Conservation (phyloP, 305 asterid genomes). For the Fraxinus platypoda region DNA sequence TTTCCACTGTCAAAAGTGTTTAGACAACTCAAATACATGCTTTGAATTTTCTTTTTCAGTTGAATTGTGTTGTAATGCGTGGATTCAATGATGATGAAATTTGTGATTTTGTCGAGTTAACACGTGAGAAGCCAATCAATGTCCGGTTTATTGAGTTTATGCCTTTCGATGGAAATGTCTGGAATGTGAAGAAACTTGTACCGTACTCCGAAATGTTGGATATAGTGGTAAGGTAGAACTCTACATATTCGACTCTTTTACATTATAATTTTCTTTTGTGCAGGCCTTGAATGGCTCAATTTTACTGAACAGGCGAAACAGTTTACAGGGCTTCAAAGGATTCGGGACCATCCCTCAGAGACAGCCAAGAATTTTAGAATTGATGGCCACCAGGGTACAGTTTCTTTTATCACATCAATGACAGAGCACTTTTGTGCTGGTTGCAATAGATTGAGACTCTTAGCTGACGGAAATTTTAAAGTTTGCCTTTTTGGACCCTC, state of each 20-base stretch:
- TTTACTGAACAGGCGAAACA: slow-evolving; percentile 64
- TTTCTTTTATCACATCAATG: slow-evolving; percentile 64
- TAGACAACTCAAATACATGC: slow-evolving; percentile 4
- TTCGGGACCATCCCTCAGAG: slow-evolving; percentile 82
- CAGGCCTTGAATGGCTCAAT: slow-evolving; percentile 34
- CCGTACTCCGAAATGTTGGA: slow-evolving; percentile 90
- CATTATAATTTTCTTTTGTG: slow-evolving; percentile 12
- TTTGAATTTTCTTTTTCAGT: slow-evolving; percentile 42
- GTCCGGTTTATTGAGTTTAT: slow-evolving; percentile 93
- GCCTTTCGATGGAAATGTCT: slow-evolving; percentile 98
- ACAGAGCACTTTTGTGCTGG: slow-evolving; percentile 84
- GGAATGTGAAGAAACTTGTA: slow-evolving; percentile 97
- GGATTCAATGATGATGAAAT: slow-evolving; percentile 95
- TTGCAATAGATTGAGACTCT: slow-evolving; percentile 85
- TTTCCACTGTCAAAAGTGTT: slow-evolving; percentile 1
- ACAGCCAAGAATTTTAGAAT: slow-evolving; percentile 90
- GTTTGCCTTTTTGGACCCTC: slow-evolving; percentile 98
- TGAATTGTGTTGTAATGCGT: slow-evolving; percentile 90
- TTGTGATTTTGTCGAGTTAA: slow-evolving; percentile 83
- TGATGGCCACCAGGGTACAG: slow-evolving; percentile 79
- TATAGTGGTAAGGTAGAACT: slow-evolving; percentile 79
- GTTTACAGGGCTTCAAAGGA: slow-evolving; percentile 68
- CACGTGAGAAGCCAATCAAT: slow-evolving; percentile 87
- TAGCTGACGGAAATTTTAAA: slow-evolving; percentile 93
- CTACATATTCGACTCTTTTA: slow-evolving; percentile 23